A percentile compares a stretch with the other conserved stretches of the same genome.
Evolutionary conservation across 495 filamentous ascomycete species (phyloP).

Genomic region (Achaetomiella virescens): DNA sequence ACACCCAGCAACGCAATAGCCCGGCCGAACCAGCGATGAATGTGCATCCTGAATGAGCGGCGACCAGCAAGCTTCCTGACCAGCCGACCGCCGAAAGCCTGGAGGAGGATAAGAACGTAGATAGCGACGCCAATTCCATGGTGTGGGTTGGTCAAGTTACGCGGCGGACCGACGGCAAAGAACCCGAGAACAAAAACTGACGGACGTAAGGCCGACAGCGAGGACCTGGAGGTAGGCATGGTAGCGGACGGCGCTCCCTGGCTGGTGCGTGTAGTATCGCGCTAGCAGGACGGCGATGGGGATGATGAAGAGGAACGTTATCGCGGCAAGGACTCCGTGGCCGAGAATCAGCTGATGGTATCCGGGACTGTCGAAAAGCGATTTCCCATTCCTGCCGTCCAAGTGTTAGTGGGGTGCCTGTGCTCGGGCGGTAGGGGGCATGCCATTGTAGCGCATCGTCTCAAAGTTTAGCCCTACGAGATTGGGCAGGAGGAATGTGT

Average conservation of each 20-base stretch:
- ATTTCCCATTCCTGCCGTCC: slow-evolving; percentile 76
- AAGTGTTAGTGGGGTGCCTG: slow-evolving; percentile 2
- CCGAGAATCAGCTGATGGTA: slow-evolving; percentile 76
- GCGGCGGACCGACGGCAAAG: slow-evolving; percentile 67
- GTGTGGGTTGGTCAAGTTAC: slow-evolving; percentile 88
- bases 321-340: slow-evolving; percentile 79
- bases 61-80: slow-evolving; percentile 53
- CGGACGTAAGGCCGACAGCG: slow-evolving; percentile 63
- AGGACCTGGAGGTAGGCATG: slow-evolving; percentile 88
- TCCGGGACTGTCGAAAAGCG: slow-evolving; percentile 67
- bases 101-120: slow-evolving; percentile 76
- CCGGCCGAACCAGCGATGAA: slow-evolving; percentile 87
- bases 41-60: slow-evolving; percentile 63
- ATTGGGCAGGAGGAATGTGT: slow-evolving; percentile 85
- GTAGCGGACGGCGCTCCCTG: slow-evolving; percentile 61
- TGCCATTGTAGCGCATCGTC: slow-evolving; percentile 95
- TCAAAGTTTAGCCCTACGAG: slow-evolving; percentile 81
- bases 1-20: slow-evolving; percentile 71
- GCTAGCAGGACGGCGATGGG: slow-evolving; percentile 71
- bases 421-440: slow-evolving; percentile 16
- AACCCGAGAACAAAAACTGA: slow-evolving; percentile 70
- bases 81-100: slow-evolving; percentile 69
- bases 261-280: slow-evolving; percentile 59
- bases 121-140: slow-evolving; percentile 89
- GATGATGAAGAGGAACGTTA: slow-evolving; percentile 81